phyloP scores from a whole-genome alignment of 129 eudicot genomes.

The Kitagawia praeruptora region DNA sequence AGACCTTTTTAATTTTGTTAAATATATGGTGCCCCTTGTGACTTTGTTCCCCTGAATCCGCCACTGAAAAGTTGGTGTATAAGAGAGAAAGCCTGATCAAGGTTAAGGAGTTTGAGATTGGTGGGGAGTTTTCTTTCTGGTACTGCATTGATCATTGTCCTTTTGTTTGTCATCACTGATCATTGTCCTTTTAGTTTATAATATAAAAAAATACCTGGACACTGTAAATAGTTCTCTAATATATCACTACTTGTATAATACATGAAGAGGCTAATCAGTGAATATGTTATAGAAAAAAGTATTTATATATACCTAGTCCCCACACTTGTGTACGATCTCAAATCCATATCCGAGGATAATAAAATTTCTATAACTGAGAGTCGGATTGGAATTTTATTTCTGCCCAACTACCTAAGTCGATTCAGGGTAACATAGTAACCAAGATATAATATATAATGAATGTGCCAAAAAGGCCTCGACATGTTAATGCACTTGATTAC shows the following conservation, averaged over 20 bases:
- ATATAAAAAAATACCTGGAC: neutral
- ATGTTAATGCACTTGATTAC: neutral
- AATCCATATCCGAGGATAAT: neutral
- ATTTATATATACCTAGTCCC: neutral
- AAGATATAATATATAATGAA: neutral
- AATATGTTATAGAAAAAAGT: neutral
- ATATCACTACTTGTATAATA: too few relatives aligned
- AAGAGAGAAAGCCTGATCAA: neutral
- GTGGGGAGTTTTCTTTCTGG: neutral
- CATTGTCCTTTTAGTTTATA: neutral
- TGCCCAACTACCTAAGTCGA: neutral
- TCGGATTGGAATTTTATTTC: neutral
- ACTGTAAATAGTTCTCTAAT: neutral
- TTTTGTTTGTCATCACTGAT: neutral
- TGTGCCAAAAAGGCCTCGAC: neutral
- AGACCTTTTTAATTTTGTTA: neutral
- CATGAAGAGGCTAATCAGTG: neutral
- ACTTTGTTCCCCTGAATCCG: neutral
- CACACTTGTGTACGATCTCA: neutral
- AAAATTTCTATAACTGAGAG: neutral
- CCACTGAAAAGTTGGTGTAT: neutral
- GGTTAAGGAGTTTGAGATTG: neutral
- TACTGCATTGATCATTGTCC: neutral
- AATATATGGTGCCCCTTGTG: neutral
- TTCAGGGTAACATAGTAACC: neutral